Evolutionary conservation across 257 asterid species (phyloP).

Genomic region (Plantago ovata): DNA sequence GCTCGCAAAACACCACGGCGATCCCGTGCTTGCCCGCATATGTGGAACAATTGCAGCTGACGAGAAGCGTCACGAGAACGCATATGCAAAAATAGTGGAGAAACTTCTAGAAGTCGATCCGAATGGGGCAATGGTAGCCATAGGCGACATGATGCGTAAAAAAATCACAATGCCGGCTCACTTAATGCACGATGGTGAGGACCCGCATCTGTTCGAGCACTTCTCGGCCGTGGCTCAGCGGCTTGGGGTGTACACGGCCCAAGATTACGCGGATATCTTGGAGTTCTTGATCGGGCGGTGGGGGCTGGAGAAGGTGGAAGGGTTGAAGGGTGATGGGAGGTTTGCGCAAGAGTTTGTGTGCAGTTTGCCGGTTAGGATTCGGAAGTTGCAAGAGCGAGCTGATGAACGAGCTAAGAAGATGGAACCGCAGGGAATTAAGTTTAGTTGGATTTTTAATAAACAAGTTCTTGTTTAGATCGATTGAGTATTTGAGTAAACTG

Average conservation of each 20-base stretch:
- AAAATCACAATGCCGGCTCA: conserved; percentile 36
- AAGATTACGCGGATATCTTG: conserved; percentile 28
- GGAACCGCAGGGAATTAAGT: neutral
- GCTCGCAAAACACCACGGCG: conserved; percentile 28
- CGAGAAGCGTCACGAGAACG: conserved; percentile 40
- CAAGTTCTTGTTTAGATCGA: conserved; percentile 7
- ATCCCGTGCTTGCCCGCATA: conserved; percentile 26
- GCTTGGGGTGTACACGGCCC: conserved; percentile 21
- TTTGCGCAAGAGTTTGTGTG: conserved; percentile 37
- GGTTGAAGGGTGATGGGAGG: conserved; percentile 19
- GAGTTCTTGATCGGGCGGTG: conserved; percentile 33
- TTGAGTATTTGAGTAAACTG: neutral
- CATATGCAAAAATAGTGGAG: conserved; percentile 21
- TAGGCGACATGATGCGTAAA: conserved; percentile 39
- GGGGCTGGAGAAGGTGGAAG: conserved; percentile 29
- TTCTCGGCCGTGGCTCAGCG: conserved; percentile 20
- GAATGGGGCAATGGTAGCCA: conserved; percentile 27
- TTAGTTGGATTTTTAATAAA: conserved; percentile 37
- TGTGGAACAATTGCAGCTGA: conserved; percentile 39
- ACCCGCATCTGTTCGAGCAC: conserved; percentile 26
- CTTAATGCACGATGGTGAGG: conserved; percentile 32
- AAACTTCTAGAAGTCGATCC: conserved; percentile 33
- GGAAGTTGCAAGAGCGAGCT: conserved; percentile 14
- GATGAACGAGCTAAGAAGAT: conserved; percentile 23
- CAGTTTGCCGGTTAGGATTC: conserved; percentile 19